Conservation (phyloP, 768 basidiomycete species). For the Russula brevipes region DNA sequence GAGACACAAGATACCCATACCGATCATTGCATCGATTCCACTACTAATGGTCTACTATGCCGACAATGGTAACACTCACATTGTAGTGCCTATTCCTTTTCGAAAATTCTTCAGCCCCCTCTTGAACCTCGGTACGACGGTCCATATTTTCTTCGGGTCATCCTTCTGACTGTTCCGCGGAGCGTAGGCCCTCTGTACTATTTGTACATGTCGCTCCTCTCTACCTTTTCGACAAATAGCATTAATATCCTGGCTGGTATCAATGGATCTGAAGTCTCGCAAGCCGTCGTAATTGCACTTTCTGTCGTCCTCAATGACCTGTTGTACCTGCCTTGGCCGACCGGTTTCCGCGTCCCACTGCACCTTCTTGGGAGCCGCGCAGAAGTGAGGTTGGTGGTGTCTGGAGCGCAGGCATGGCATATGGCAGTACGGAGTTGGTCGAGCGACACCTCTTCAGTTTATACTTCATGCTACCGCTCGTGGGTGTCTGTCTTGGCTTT, state of each 20-base stretch:
- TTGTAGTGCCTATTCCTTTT: conserved; percentile 85
- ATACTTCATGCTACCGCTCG: conserved; percentile 94
- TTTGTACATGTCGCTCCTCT: conserved; percentile 91
- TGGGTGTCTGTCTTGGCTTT: conserved; percentile 86
- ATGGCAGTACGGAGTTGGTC: conserved; percentile 81
- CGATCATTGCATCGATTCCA: conserved; percentile 91
- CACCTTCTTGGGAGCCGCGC: conserved; percentile 61
- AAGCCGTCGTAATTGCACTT: conserved; percentile 86
- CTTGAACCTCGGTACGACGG: conserved; percentile 74
- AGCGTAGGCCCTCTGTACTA: conserved; percentile 86
- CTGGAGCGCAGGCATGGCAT: conserved; percentile 79
- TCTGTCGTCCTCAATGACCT: conserved; percentile 91
- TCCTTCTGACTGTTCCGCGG: conserved; percentile 5
- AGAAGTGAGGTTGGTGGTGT: conserved; percentile 74
- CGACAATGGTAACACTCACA: conserved; percentile 86
- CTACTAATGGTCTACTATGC: conserved; percentile 96
- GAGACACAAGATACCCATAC: conserved; percentile 96
- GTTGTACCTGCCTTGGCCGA: conserved; percentile 87
- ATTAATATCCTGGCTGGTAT: conserved; percentile 99
- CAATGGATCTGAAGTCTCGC: conserved; percentile 92
- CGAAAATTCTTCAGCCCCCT: conserved; percentile 68
- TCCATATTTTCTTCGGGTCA: background rate
- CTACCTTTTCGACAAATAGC: conserved; percentile 95
- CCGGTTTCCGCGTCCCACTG: conserved; percentile 65
- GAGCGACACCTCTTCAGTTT: conserved; percentile 92